Evolutionary conservation across 2,329 filamentous ascomycete species (phyloP), one percentile per base, ranked within the genome.

Genomic region (Sporothrix humicola): DNA sequence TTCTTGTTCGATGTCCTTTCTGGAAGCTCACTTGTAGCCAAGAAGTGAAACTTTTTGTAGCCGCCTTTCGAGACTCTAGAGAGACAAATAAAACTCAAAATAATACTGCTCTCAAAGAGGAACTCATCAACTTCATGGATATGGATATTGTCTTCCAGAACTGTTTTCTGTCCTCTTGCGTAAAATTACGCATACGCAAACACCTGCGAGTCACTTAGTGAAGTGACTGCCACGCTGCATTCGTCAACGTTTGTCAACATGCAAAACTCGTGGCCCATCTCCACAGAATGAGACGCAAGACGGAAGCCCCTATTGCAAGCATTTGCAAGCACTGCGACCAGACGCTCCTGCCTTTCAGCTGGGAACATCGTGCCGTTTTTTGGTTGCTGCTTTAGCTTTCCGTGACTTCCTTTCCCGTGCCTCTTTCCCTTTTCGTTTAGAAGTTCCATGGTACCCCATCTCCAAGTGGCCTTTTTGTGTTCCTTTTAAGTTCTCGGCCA

Each of bases 281-380:
- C 52, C 66, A 69, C 66, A 69, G 13, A 69, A 69, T 69, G 48
- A 15, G 10, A 69, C 66, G 37, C 7, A 48, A n/a, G 20, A 37
- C 52, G 8, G 26, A 20, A 1, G 50, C 50, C 31, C 48, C 48
- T 56, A 20, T 69, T 69, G 61, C 4, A 20, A 65, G 61, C 42
- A 20, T 46, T n/a, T 12, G 59, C 37, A 44, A 37, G 31, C 31
- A 7, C 7, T 37, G 31, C 31, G 31, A 37, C 31, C 31, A 5
- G 31, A 37, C 31, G 31, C 31, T 37, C 59, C 59, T 69, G 65
- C 50, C 31, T 17, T 56, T 42, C 61, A 12, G 42, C 8, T 66
- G 61, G 46, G n/a, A 5, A 37, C 61, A 66, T 46, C 17, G n/a
- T 48, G 61, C 17, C n/a, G 48, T 52, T 8, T 61, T 42, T 8